Conservation (phyloP, 2,329 filamentous ascomycete genomes). For the Thielaviopsis euricoi region DNA sequence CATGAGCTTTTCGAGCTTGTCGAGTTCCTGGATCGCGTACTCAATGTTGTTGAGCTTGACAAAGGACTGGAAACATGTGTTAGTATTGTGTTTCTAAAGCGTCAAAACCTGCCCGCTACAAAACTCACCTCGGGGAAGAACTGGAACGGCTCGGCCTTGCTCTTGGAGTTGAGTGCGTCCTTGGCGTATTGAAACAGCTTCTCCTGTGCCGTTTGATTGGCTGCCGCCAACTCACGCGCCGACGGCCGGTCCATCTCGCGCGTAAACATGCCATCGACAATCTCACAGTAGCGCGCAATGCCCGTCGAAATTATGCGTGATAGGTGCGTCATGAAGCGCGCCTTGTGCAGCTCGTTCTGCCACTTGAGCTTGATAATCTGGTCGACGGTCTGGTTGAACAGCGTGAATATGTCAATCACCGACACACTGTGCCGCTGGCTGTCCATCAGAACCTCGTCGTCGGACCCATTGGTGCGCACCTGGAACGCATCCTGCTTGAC, state of each 20-base stretch:
- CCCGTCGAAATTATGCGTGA: constrained; percentile 72
- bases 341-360: constrained; percentile 86
- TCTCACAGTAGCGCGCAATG: constrained; percentile 78
- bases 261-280: constrained; percentile 69
- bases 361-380: constrained; percentile 76
- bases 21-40: constrained; percentile 80
- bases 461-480: constrained; percentile 48
- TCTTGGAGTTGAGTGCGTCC: constrained; percentile 80
- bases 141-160: constrained; percentile 90
- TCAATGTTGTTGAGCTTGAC: constrained; percentile 98
- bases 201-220: constrained; percentile 69
- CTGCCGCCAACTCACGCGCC: constrained; percentile 67
- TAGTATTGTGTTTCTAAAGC: no score
- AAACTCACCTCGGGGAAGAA: constrained; percentile 72
- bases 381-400: constrained; percentile 83
- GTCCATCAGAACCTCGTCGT: constrained; percentile 50
- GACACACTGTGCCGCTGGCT: constrained; percentile 85
- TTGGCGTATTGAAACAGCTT: constrained; percentile 87
- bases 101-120: no score
- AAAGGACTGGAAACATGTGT: constrained; percentile 48
- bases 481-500: constrained; percentile 81
- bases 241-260: constrained; percentile 88
- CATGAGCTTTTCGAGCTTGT: constrained; percentile 76
- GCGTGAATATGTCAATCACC: constrained; percentile 80
- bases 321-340: constrained; percentile 90